Conservation (phyloP, 768 basidiomycete genomes). For the Suillus spraguei region DNA sequence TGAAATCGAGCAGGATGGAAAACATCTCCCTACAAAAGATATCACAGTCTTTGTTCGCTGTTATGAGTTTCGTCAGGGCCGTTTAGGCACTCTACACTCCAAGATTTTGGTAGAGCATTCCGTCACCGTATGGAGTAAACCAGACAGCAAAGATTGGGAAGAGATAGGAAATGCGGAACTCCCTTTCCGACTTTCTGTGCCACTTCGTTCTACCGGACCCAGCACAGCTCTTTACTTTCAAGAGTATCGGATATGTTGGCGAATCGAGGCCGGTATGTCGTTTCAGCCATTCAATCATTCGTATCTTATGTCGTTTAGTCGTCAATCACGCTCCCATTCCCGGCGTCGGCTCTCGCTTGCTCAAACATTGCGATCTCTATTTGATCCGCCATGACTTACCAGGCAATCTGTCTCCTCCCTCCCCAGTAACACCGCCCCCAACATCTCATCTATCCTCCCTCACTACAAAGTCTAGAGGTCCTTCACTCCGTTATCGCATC, state of each 20-base stretch:
- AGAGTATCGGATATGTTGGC: slow-evolving; percentile 81
- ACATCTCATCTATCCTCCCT: slow-evolving; percentile 41
- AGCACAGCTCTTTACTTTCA: slow-evolving; percentile 69
- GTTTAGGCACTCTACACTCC: slow-evolving; percentile 55
- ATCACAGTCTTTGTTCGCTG: slow-evolving; percentile 79
- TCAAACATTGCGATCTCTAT: slow-evolving; percentile 71
- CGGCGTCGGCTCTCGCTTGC: slow-evolving; percentile 67
- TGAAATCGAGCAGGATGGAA: slow-evolving; percentile 68
- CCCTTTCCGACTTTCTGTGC: slow-evolving; percentile 73
- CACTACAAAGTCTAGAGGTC: slow-evolving; percentile 58
- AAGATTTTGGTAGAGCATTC: slow-evolving; percentile 71
- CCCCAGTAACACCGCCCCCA: slow-evolving; percentile 37
- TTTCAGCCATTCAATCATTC: slow-evolving; percentile 10
- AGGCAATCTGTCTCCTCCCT: slow-evolving; percentile 36
- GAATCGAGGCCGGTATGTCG: slow-evolving; percentile 75
- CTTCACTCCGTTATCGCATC: slow-evolving; percentile 61
- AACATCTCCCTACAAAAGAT: slow-evolving; percentile 64
- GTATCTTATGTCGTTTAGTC: slow-evolving; percentile 43
- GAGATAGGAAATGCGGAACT: slow-evolving; percentile 66
- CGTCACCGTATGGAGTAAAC: slow-evolving; percentile 70
- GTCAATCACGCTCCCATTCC: slow-evolving; percentile 66
- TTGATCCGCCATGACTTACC: slow-evolving; percentile 74
- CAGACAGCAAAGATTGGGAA: slow-evolving; percentile 55
- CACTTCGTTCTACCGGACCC: slow-evolving; percentile 61
- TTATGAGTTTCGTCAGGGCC: slow-evolving; percentile 75